phyloP scores from a whole-genome alignment of 2,329 filamentous ascomycete genomes.

The Fusarium newnesense region DNA sequence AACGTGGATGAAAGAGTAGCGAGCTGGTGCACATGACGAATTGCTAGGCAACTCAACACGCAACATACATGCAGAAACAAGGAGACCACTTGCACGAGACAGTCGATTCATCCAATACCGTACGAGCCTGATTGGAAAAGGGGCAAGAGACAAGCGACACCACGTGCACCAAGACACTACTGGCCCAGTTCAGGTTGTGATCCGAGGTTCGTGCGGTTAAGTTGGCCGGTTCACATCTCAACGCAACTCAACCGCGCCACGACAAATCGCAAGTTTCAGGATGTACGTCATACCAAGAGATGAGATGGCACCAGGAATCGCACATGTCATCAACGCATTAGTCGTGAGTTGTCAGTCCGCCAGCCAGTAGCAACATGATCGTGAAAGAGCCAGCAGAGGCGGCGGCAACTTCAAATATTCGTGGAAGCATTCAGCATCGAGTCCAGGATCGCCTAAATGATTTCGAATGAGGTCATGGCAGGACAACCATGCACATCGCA shows the following conservation, averaged over 20 bases:
- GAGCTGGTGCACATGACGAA: slow-evolving; percentile 9
- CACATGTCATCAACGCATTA: slow-evolving; percentile 44
- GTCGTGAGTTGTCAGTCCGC: slow-evolving; percentile 39
- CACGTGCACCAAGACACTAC: slow-evolving; percentile 21
- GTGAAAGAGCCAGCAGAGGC: slow-evolving; percentile 16
- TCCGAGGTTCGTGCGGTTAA: slow-evolving; percentile 3
- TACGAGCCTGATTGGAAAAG: slow-evolving; percentile 21
- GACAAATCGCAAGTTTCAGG: slow-evolving; percentile 35
- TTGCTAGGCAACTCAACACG: slow-evolving; percentile 10
- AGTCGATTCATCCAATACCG: slow-evolving; percentile 33
- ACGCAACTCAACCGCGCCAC: slow-evolving; percentile 20
- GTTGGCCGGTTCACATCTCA: slow-evolving; percentile 34
- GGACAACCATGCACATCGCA: slow-evolving; percentile 37
- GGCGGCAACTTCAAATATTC: slow-evolving; percentile 14
- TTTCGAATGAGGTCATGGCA: slow-evolving; percentile 26
- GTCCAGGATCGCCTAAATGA: slow-evolving; percentile 36
- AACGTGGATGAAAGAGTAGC: slow-evolving; percentile 13
- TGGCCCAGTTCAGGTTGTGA: slow-evolving; percentile 13
- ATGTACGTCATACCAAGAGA: slow-evolving; percentile 41
- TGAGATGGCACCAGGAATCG: slow-evolving; percentile 41
- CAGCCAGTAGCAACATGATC: slow-evolving; percentile 27
- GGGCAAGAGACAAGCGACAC: slow-evolving; percentile 10
- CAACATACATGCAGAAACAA: slow-evolving; percentile 36
- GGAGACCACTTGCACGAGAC: slow-evolving; percentile 38
- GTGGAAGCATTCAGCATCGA: slow-evolving; percentile 31